phyloP scores from a whole-genome alignment of 1,139 yeast genomes.

The Pichia sp. region DNA sequence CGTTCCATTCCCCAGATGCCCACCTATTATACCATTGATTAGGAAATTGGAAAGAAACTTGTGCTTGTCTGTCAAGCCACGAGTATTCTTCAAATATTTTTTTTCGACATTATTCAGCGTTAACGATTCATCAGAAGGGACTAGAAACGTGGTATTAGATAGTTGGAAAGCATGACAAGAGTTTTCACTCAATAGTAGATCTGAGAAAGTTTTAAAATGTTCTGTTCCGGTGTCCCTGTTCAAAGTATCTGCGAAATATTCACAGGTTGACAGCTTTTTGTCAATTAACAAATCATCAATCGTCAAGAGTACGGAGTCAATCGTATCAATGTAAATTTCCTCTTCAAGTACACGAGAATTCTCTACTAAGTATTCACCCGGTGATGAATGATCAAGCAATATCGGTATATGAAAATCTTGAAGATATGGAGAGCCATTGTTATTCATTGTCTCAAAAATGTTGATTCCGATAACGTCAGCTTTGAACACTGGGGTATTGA shows the following conservation, averaged over 20 bases:
- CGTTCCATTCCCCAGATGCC: constrained; percentile 25
- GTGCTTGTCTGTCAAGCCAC: constrained; percentile 30
- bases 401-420: constrained; percentile 19
- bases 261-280: constrained; percentile 14
- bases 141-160: constrained; percentile 31
- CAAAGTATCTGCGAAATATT: constrained; percentile 10
- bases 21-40: constrained; percentile 30
- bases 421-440: constrained; percentile 14
- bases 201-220: constrained; percentile 12
- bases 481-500: constrained; percentile 22
- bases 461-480: constrained; percentile 23
- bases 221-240: constrained; percentile 12
- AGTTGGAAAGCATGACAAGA: constrained; percentile 14
- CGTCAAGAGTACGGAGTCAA: constrained; percentile 69
- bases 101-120: constrained; percentile 39
- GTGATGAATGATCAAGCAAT: constrained; percentile 16
- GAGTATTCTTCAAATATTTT: constrained; percentile 33
- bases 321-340: constrained; percentile 60
- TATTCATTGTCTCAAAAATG: constrained; percentile 17
- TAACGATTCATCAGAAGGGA: constrained; percentile 36
- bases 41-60: constrained; percentile 30
- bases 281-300: constrained; percentile 40
- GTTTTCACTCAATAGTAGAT: constrained; percentile 11
- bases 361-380: constrained; percentile 33
- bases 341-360: constrained; percentile 47